Conservation (phyloP, 139 green algal species). For the Chlorella sp. region DNA sequence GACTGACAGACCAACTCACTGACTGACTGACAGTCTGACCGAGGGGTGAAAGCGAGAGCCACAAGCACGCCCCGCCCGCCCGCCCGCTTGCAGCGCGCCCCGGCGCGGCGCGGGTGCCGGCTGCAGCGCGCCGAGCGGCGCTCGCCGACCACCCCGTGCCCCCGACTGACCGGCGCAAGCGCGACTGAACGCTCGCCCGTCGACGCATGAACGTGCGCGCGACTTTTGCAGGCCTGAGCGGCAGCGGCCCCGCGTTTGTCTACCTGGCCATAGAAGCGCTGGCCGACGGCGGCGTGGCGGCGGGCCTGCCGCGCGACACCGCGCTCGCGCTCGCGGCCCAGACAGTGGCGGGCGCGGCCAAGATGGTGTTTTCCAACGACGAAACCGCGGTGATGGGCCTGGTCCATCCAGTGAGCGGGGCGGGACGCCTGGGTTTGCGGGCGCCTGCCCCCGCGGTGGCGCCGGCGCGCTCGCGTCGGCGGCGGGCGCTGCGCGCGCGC, state of each 20-base stretch:
- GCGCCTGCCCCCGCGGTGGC: too few relatives aligned
- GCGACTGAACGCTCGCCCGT: too few relatives aligned
- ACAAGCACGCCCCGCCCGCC: background rate
- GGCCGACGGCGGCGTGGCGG: constrained; percentile 75
- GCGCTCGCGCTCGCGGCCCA: constrained; percentile 74
- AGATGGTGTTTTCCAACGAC: constrained; percentile 40
- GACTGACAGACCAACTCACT: background rate
- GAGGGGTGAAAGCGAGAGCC: background rate
- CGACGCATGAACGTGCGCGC: too few relatives aligned
- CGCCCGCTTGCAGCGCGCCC: background rate
- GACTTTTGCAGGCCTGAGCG: too few relatives aligned
- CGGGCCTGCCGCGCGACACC: constrained; percentile 72
- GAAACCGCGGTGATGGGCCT: background rate
- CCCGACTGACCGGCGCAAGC: too few relatives aligned
- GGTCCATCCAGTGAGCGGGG: constrained; percentile 18
- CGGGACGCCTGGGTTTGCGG: constrained; percentile 50
- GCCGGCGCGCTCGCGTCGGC: too few relatives aligned
- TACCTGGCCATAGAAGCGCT: constrained; percentile 92
- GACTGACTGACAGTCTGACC: background rate
- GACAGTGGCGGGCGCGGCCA: constrained; percentile 70
- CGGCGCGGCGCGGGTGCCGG: too few relatives aligned
- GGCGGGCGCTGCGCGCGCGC: too few relatives aligned
- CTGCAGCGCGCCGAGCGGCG: too few relatives aligned
- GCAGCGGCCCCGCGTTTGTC: constrained; percentile 92
- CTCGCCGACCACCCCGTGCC: too few relatives aligned